Evolutionary conservation across 768 basidiomycete species (phyloP).

Genomic region (Strobilomyces echinocephalus): DNA sequence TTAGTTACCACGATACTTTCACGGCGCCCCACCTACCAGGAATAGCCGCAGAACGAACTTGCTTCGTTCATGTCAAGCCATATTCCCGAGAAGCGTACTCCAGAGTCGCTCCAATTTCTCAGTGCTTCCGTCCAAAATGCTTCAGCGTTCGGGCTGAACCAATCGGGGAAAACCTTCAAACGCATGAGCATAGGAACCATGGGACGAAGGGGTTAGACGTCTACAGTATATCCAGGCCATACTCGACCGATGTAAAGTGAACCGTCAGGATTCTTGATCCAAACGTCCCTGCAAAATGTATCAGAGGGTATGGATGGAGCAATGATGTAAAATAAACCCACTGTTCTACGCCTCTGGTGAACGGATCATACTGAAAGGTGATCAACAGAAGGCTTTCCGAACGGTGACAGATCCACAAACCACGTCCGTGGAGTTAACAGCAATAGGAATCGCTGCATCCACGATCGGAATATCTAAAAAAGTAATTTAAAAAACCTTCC

Average conservation of each 20-base stretch:
- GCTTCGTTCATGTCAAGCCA: slow-evolving; percentile 71
- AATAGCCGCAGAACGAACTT: slow-evolving; percentile 57
- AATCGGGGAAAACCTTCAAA: slow-evolving; percentile 51
- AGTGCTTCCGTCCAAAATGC: slow-evolving; percentile 57
- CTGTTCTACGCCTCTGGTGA: slow-evolving; percentile 56
- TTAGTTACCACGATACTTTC: background rate
- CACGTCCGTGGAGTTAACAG: slow-evolving; percentile 54
- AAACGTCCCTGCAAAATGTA: slow-evolving; percentile 45
- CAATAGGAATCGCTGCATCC: slow-evolving; percentile 55
- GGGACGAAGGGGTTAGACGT: slow-evolving; percentile 4
- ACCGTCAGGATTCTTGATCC: slow-evolving; percentile 69
- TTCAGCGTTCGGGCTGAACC: slow-evolving; percentile 49
- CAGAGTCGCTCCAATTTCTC: slow-evolving; percentile 45
- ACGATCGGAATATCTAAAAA: slow-evolving; percentile 60
- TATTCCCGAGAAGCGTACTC: slow-evolving; percentile 53
- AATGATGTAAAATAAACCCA: slow-evolving; percentile 22
- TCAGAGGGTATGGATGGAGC: background rate
- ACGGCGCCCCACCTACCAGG: slow-evolving; percentile 34
- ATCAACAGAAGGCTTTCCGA: background rate
- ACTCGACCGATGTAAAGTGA: slow-evolving; percentile 69
- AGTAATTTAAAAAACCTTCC: background rate
- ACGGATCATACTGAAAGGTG: slow-evolving; percentile 55
- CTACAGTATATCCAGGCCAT: slow-evolving; percentile 70
- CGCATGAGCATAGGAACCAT: background rate
- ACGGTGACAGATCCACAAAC: slow-evolving; percentile 34